These are phyloP conservation scores for Auriculariales sp. DNA, from an alignment of 768 basidiomycete species.

Conservation along the genomic window DNA sequence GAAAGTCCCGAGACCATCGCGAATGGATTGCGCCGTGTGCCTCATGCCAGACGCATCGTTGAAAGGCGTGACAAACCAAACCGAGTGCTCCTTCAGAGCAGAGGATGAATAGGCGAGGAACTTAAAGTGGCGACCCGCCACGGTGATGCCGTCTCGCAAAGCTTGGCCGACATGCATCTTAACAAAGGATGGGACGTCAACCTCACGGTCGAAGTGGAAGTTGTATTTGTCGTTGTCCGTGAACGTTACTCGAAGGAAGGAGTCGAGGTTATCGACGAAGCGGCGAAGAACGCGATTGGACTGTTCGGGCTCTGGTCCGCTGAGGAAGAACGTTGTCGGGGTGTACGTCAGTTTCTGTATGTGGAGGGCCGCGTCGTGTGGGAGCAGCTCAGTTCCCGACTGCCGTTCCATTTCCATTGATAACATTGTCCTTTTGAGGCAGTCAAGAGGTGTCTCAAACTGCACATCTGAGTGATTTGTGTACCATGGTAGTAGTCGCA, in stretches of 20 bases:
- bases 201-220: constrained; percentile 32
- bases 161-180: constrained; percentile 30
- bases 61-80: constrained; percentile 55
- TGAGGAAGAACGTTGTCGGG: constrained; percentile 36
- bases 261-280: constrained; percentile 31
- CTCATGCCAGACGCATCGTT: constrained; percentile 16
- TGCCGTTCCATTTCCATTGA: too few species aligned
- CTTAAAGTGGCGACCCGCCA: constrained; percentile 40
- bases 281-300: constrained; percentile 48
- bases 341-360: constrained; percentile 25
- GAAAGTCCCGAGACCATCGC: constrained; percentile 41
- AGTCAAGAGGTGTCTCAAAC: neutral
- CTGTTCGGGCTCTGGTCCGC: constrained; percentile 42
- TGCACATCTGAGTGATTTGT: neutral
- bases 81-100: constrained; percentile 51
- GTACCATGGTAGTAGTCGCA: constrained; percentile 7
- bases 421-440: neutral
- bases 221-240: constrained; percentile 32
- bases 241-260: constrained; percentile 50
- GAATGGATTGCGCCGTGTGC: constrained; percentile 34
- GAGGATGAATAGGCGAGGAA: constrained; percentile 67
- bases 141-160: constrained; percentile 28
- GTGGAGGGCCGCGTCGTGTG: neutral
- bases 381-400: neutral
- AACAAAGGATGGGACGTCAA: constrained; percentile 38